Conservation (phyloP, 2,329 filamentous ascomycete genomes). For the Amauroascus verrucosus region DNA sequence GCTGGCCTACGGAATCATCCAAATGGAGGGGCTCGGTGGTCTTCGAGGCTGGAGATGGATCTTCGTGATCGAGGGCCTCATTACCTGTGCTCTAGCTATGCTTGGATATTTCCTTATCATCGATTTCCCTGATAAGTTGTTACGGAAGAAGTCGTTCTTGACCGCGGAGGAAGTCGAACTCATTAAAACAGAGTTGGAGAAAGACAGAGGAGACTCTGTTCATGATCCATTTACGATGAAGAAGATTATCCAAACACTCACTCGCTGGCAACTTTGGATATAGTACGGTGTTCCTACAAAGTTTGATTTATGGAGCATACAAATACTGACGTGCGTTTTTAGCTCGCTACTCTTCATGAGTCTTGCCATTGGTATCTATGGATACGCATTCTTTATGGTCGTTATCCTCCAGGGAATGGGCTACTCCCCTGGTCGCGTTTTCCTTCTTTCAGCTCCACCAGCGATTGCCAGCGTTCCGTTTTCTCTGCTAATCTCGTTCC, state of each 20-base stretch:
- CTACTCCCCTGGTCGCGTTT: slow-evolving; percentile 50
- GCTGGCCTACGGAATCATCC: slow-evolving; percentile 33
- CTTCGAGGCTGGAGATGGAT: slow-evolving; percentile 46
- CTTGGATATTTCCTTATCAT: slow-evolving; percentile 27
- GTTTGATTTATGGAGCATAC: neutral
- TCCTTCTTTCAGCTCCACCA: slow-evolving; percentile 58
- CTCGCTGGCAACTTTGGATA: slow-evolving; percentile 12
- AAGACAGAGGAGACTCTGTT: slow-evolving; percentile 44
- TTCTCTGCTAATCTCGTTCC: slow-evolving; percentile 48
- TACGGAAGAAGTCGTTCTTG: slow-evolving; percentile 25
- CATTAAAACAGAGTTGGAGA: slow-evolving; percentile 42
- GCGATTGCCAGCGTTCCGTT: slow-evolving; percentile 53
- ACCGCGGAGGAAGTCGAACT: slow-evolving; percentile 36
- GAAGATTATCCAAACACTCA: slow-evolving; percentile 25
- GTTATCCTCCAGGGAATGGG: slow-evolving; percentile 40
- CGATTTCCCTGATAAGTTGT: slow-evolving; percentile 27
- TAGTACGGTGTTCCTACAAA: slow-evolving; percentile 4
- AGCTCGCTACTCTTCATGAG: slow-evolving; percentile 12
- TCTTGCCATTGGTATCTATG: slow-evolving; percentile 7
- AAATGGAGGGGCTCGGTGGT: slow-evolving; percentile 36
- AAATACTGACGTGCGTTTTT: neutral
- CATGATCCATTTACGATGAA: slow-evolving; percentile 38
- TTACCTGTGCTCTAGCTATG: slow-evolving; percentile 21
- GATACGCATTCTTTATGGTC: slow-evolving; percentile 6
- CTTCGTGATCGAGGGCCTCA: slow-evolving; percentile 41